Evolutionary conservation across 2,329 filamentous ascomycete species (phyloP), one percentile per base, ranked within the genome.

Genomic region (Hypocrella siamensis): DNA sequence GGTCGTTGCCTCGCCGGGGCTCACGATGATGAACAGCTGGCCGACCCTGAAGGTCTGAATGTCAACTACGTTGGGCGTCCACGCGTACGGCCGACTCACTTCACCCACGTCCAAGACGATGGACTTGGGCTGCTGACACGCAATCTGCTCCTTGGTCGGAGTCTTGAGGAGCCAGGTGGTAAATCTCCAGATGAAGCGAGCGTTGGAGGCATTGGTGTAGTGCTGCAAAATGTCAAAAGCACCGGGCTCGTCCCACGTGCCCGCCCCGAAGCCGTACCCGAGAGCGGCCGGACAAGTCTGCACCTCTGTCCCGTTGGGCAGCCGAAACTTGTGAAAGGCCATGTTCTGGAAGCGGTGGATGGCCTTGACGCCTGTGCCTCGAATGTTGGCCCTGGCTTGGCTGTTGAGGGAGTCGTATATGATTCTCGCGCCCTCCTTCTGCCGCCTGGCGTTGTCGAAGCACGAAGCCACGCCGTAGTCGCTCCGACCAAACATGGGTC

Each of bases 151-250:
- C 5, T 70, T 52, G 3, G 67, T 73, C 0, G 86, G 85, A 9
- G 65, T 61, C 36, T 78, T 75, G 22, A 94, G 60, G 12, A 82
- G 57, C 28, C 70, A 70, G 12, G 79, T 72, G 14, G 90, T 78
- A 7, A 80, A 57, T 22, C 67, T 65, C 86, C 86, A 94, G 12
- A 93, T 53, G 0, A 81, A 81, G 40, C 80, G 86, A 16, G 61
- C 57, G 37, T 76, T 68, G 0, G 84, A 78, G 4, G 65, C 58
- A 17, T 77, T 75, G 0, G 77, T 76, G 45, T 82, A 73, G 40
- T 75, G 81, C 51, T 94, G 86, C 12, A 80, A 85, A 49, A 93
- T 93, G 57, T 93, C 86, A 45, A 92, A 90, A 0, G 72, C 73
- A 2, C 86, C 86, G 0, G 86, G 85, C 1, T 86, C 82, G 45